Conservation (phyloP, 2,329 filamentous ascomycete species). For the Nothophoma quercina region DNA sequence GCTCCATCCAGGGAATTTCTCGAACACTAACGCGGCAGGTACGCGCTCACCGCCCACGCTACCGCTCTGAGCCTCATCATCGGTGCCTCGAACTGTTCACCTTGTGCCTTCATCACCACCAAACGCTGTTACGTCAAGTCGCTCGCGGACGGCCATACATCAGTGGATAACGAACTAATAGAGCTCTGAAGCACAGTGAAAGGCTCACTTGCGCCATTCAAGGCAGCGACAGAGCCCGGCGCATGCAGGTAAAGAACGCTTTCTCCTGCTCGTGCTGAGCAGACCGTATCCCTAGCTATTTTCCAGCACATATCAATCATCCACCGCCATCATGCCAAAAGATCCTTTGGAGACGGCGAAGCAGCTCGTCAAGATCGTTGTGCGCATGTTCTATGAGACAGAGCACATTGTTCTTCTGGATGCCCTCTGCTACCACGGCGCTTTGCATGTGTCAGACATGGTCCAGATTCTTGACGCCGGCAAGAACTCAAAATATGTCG, state of each 20-base stretch:
- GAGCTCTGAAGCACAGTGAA: not conserved
- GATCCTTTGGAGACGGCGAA: slow-evolving; percentile 71
- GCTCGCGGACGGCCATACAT: slow-evolving; percentile 20
- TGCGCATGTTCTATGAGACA: slow-evolving; percentile 85
- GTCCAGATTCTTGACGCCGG: slow-evolving; percentile 75
- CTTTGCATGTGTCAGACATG: slow-evolving; percentile 86
- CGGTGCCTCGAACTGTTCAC: slow-evolving; percentile 14
- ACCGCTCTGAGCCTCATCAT: slow-evolving; percentile 21
- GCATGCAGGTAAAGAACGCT: slow-evolving; percentile 17
- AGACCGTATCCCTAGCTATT: slow-evolving; percentile 1
- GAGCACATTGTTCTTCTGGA: slow-evolving; percentile 84
- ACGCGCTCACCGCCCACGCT: slow-evolving; percentile 30
- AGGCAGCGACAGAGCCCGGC: slow-evolving; percentile 10
- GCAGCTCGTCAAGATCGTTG: slow-evolving; percentile 84
- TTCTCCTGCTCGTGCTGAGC: slow-evolving; percentile 11
- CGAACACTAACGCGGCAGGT: slow-evolving; percentile 32
- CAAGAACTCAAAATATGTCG: slow-evolving; percentile 90
- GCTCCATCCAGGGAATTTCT: slow-evolving; percentile 26
- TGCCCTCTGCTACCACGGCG: slow-evolving; percentile 78
- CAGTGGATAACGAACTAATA: slow-evolving; percentile 11
- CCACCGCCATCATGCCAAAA: slow-evolving; percentile 41
- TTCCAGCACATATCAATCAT: not conserved
- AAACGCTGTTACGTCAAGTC: slow-evolving; percentile 23
- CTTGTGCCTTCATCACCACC: slow-evolving; percentile 16
- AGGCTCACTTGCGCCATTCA: slow-evolving; percentile 4